Evolutionary conservation across 176 grass and related monocot genomes (phyloP), one percentile per base, ranked within the genome.

Genomic region (Guadua angustifolia): DNA sequence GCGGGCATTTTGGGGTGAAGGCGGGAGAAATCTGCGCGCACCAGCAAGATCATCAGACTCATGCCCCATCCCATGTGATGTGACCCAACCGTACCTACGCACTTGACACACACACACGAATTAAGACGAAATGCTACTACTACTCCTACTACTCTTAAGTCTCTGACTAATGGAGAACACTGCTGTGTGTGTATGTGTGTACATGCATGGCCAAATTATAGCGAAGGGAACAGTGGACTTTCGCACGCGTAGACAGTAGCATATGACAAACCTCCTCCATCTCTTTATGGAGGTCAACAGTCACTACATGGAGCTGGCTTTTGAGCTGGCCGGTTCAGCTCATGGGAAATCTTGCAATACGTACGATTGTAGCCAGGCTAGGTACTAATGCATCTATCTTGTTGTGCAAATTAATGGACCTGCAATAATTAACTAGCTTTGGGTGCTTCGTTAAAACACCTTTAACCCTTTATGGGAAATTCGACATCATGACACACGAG

Each of bases 301-400:
- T 29, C 88, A 43, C 3, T 21, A 47, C 7, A 13, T 33, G 24
- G 46, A 36, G 42, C 29, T 77, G 4, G 25, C 88, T 89, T 89
- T 89, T 82, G 88, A 82, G 88, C 83, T 89, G 83, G 83, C 61
- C 43, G 7, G 19, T 25, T 22, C 25, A 82, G 25, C 74, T 50
- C 70, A 44, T 81, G 78, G 59, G 60, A 55, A 51, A 81, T 86
- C 77, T 45, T 36, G 59, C 76, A 66, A 36, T 80, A 17, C 44
- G 68, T 80, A 17, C 44, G 68, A 64, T 73, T 65, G 44, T 53
- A 47, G 74, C 3, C 35, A 3, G 4, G 12, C 53, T 21, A 72
- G 8, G 57, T 35, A 6, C 7, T 18, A 11, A 25, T 18, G 2
- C 35, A 24, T n/a, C 7, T 24, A 24, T n/a, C 7, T 24, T 88